These are phyloP conservation scores for Cutaneotrichosporon arboriforme DNA, from an alignment of 1,284 basidiomycete species.

Conservation along the genomic window DNA sequence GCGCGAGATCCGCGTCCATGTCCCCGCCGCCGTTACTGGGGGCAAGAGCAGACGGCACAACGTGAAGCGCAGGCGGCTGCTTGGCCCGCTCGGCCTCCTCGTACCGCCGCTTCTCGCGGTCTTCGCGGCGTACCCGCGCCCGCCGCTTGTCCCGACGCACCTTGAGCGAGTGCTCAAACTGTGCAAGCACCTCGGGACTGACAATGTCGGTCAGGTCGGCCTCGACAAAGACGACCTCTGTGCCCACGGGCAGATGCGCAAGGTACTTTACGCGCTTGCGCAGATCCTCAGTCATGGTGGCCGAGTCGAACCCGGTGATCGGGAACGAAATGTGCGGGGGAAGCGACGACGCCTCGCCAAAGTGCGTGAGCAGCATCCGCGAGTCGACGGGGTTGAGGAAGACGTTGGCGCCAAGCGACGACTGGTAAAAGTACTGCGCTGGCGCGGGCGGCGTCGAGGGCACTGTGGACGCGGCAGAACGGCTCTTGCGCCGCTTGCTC, in stretches of 20 bases:
- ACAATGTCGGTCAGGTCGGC: conserved; percentile 74
- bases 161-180: conserved; percentile 72
- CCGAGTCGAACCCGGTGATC: conserved; percentile 66
- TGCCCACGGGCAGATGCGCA: conserved; percentile 80
- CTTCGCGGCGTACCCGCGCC: conserved; percentile 74
- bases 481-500: conserved; percentile 25
- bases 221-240: conserved; percentile 92
- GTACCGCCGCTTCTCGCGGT: conserved; percentile 68
- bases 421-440: conserved; percentile 89
- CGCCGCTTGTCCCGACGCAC: conserved; percentile 66
- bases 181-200: conserved; percentile 62
- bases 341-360: conserved; percentile 73
- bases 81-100: conserved; percentile 60
- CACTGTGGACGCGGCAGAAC: conserved; percentile 19
- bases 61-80: conserved; percentile 10
- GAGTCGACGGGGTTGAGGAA: conserved; percentile 96
- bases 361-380: conserved; percentile 82
- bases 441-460: conserved; percentile 23
- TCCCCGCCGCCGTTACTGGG: background rate
- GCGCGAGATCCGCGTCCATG: conserved; percentile 1
- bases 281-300: conserved; percentile 74
- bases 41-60: conserved; percentile 13
- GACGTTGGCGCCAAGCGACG: conserved; percentile 81
- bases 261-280: conserved; percentile 94
- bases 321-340: conserved; percentile 73